A percentile compares a stretch with the other conserved stretches of the same genome.
Evolutionary conservation across 805 yeast genomes (phyloP).

Genomic region (Maudiozyma serrabonitensis): DNA sequence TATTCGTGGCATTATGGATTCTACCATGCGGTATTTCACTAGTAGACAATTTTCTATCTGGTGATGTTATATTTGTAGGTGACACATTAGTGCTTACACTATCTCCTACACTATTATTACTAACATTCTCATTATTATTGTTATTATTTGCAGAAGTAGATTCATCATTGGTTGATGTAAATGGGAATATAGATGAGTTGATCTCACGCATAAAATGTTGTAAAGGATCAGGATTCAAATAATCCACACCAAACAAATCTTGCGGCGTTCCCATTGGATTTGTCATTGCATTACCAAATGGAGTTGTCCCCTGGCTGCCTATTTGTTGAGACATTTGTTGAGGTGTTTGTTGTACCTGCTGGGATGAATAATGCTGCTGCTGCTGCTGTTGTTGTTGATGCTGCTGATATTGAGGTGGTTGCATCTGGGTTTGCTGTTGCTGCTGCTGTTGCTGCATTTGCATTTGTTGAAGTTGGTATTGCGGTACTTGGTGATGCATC

Average conservation of each 20-base stretch:
- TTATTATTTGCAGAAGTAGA: not conserved
- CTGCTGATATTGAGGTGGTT: conserved; percentile 2
- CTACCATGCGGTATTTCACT: not conserved
- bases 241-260: conserved; percentile 13
- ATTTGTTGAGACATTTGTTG: not conserved
- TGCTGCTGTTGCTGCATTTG: not conserved
- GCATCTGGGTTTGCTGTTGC: not conserved
- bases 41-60: not conserved
- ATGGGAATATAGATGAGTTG: conserved; percentile 6
- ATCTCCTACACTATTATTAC: not conserved
- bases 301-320: not conserved
- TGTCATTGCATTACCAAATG: not conserved
- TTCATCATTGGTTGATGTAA: conserved; percentile 1
- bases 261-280: conserved; percentile 1
- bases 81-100: not conserved
- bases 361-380: not conserved
- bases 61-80: not conserved
- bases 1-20: not conserved
- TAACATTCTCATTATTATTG: not conserved
- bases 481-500: not conserved
- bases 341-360: conserved; percentile 4
- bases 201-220: conserved; percentile 17
- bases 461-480: not conserved
- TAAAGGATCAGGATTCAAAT: conserved; percentile 15
- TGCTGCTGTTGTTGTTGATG: conserved; percentile 3